A percentile compares a stretch with the other conserved stretches of the same genome.
These are phyloP conservation scores for Murraya koenigii DNA, from an alignment of 345 rosid genomes.

Conservation along the genomic window DNA sequence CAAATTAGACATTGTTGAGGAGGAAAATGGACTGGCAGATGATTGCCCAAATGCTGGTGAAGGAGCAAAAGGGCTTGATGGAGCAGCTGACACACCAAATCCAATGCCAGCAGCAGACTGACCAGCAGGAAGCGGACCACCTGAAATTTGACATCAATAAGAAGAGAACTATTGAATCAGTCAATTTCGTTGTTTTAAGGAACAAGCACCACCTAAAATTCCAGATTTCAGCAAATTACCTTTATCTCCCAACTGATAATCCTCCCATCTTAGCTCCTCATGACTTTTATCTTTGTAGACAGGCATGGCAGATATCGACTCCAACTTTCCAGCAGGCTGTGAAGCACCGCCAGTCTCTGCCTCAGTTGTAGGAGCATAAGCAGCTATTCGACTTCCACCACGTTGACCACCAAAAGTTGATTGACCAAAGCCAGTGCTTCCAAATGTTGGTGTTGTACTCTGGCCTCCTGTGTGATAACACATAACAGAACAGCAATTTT, in stretches of 20 bases:
- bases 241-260: constrained; percentile 94
- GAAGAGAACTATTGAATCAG: neutral
- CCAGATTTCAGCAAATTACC: constrained; percentile 40
- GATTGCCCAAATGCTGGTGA: constrained; percentile 46
- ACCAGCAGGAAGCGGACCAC: constrained; percentile 66
- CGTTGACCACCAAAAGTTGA: constrained; percentile 69
- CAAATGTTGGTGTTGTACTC: constrained; percentile 67
- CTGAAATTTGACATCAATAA: constrained; percentile 37
- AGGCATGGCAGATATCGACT: constrained; percentile 88
- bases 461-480: constrained; percentile 51
- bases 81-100: constrained; percentile 47
- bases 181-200: constrained; percentile 2
- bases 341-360: constrained; percentile 45
- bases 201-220: neutral
- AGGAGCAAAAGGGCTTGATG: constrained; percentile 48
- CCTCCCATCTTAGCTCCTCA: constrained; percentile 97
- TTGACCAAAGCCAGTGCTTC: constrained; percentile 63
- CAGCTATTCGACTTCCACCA: constrained; percentile 75
- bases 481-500: constrained; percentile 4
- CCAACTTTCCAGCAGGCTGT: constrained; percentile 71
- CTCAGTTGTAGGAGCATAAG: constrained; percentile 65
- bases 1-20: constrained; percentile 41
- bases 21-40: constrained; percentile 53
- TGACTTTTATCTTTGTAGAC: constrained; percentile 68
- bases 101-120: constrained; percentile 60